Percentiles rank a stretch among this genome's conserved stretches.
Conservation (phyloP, 1,284 basidiomycete species). For the Salmacisia buchloeana region DNA sequence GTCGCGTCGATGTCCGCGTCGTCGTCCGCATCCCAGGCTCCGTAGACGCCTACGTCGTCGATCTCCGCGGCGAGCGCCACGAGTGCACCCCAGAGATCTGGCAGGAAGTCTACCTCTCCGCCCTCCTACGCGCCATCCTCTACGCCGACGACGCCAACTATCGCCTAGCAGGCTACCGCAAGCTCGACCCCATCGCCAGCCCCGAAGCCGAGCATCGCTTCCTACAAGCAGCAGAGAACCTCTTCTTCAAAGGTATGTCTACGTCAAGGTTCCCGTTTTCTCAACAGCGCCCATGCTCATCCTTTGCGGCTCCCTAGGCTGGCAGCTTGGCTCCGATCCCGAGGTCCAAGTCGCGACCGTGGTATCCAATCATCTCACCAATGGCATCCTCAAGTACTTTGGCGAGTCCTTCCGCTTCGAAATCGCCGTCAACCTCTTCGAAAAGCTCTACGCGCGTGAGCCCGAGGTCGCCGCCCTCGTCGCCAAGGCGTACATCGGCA, state of each 20-base stretch:
- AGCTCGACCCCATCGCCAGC: constrained; percentile 86
- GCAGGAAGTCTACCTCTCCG: constrained; percentile 95
- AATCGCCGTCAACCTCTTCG: constrained; percentile 87
- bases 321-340: constrained; percentile 96
- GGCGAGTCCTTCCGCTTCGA: constrained; percentile 80
- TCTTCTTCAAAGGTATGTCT: constrained; percentile 69
- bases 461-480: constrained; percentile 85
- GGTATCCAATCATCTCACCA: constrained; percentile 93
- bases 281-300: background rate
- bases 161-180: constrained; percentile 85
- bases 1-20: constrained; percentile 88
- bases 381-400: constrained; percentile 94
- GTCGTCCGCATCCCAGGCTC: constrained; percentile 98
- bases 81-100: constrained; percentile 87
- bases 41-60: constrained; percentile 88
- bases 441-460: constrained; percentile 76
- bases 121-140: constrained; percentile 79
- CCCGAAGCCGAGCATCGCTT: constrained; percentile 84
- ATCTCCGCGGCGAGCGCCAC: constrained; percentile 86
- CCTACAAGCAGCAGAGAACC: constrained; percentile 78
- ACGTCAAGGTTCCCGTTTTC: background rate
- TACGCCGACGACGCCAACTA: constrained; percentile 94
- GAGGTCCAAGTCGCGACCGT: constrained; percentile 97
- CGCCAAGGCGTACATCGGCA: constrained; percentile 86
- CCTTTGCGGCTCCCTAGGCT: constrained; percentile 53